Percentiles rank a stretch among this genome's conserved stretches.
Evolutionary conservation across 108 stramenopile genomes (phyloP).

Genomic region (Nitzschia putrida): DNA sequence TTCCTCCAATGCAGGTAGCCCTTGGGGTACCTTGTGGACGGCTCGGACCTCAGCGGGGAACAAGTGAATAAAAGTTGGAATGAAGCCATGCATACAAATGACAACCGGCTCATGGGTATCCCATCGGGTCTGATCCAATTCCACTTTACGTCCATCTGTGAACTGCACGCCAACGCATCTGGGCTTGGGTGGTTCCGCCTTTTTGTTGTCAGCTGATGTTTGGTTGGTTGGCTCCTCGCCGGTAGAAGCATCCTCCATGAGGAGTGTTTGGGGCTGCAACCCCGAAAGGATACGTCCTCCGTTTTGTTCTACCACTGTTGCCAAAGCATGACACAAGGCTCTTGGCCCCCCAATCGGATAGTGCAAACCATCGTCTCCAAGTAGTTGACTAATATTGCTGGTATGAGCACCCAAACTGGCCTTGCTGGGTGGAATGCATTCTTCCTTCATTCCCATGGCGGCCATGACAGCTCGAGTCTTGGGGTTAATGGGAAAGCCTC

Average conservation of each 20-base stretch:
- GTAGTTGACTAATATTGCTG: slow-evolving; percentile 61
- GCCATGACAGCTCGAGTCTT: slow-evolving; percentile 81
- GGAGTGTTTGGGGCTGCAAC: slow-evolving; percentile 57
- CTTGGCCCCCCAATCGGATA: slow-evolving; percentile 88
- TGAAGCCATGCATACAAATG: slow-evolving; percentile 73
- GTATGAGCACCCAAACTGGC: slow-evolving; percentile 88
- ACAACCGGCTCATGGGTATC: slow-evolving; percentile 60
- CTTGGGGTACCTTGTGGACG: slow-evolving; percentile 69
- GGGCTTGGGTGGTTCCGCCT: slow-evolving; percentile 34
- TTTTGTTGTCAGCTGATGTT: background rate
- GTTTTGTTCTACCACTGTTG: slow-evolving; percentile 73
- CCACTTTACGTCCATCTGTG: slow-evolving; percentile 34
- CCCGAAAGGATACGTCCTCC: slow-evolving; percentile 73
- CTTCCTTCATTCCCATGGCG: slow-evolving; percentile 80
- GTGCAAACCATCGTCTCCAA: slow-evolving; percentile 74
- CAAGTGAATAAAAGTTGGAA: slow-evolving; percentile 78
- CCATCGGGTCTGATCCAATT: slow-evolving; percentile 30
- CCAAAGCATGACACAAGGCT: slow-evolving; percentile 79
- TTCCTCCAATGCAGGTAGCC: slow-evolving; percentile 77
- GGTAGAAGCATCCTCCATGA: slow-evolving; percentile 47
- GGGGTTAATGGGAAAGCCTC: slow-evolving; percentile 71
- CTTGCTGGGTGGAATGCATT: slow-evolving; percentile 73
- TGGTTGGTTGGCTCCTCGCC: slow-evolving; percentile 7
- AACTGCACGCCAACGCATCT: slow-evolving; percentile 69
- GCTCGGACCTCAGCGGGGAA: slow-evolving; percentile 67